Base-by-base conservation (phyloP, 2,329 filamentous ascomycete species). In the Trichoderma gracile region DNA sequence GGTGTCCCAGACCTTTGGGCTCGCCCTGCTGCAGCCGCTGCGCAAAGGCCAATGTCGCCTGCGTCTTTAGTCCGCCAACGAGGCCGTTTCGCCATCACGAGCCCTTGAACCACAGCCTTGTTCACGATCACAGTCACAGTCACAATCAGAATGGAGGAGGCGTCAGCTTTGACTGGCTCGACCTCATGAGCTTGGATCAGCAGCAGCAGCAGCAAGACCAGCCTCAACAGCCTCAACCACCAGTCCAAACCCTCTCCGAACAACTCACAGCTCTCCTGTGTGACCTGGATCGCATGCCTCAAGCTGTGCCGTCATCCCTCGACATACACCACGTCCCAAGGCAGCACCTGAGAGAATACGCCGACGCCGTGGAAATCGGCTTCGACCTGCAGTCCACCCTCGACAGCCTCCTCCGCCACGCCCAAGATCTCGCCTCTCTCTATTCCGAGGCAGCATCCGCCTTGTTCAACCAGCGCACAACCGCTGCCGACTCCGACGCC, bases 41-140 rank as follows among this genome's bases (percentile, higher is more conserved):
- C 66, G 67, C 72, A 23, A 81, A 78, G 67, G 79, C 79, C 23
- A 71, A 73, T 33, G 72, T 74, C 2, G 50, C 71, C 6, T 82
- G 80, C 64, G 63, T 78, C 50, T 82, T 80, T 68, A 82, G 79
- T 42, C 79, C 80, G 40, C 74, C 71, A 15, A 62, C 69, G 47
- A 72, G 72, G 40, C 69, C 69, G 23, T 56, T 67, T 6, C 70
- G 67, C 19, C 46, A 46, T 50, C 12, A 38, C 33, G 33, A 38
- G 33, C 17, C 43, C n/a, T 8, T 25, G 10, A 27, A 10, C 17
- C 40, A 55, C 10, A 40, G 23, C 14, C 7, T 45, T 8, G 52
- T 30, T 1, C 30, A 12, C 30, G 12, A 9, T 33, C 30, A 33
- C 10, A 33, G 30, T 12, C 30, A 33, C 30, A 33, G 10, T 33